These are phyloP conservation scores for Sugiyamaella marilandica DNA, from an alignment of 805 yeast species.

Conservation along the genomic window DNA sequence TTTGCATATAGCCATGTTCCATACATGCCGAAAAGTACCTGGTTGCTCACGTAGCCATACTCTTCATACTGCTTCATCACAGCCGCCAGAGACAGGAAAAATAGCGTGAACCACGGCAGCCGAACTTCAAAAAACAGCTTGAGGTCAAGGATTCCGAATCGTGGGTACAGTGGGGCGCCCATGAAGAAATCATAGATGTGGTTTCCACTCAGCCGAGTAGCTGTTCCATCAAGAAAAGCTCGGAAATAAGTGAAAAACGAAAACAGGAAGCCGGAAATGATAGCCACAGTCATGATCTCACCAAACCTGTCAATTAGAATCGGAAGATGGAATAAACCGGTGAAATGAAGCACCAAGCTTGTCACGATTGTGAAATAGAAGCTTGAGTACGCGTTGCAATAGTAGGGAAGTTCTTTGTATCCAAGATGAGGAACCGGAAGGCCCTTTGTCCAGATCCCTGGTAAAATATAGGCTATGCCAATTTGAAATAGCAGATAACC, in stretches of 20 bases:
- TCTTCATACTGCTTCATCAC: conserved; percentile 73
- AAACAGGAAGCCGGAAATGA: conserved; percentile 66
- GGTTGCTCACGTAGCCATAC: conserved; percentile 76
- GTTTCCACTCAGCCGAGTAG: conserved; percentile 89
- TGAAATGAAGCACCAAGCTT: conserved; percentile 59
- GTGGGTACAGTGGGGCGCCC: conserved; percentile 97
- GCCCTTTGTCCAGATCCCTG: conserved; percentile 94
- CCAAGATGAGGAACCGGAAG: conserved; percentile 82
- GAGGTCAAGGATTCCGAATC: conserved; percentile 86
- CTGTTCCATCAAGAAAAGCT: conserved; percentile 65
- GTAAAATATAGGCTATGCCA: conserved; percentile 71
- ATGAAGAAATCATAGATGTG: conserved; percentile 85
- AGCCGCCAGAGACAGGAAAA: conserved; percentile 69
- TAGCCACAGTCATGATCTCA: conserved; percentile 88
- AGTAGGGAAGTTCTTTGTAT: conserved; percentile 80
- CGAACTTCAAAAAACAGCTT: conserved; percentile 98
- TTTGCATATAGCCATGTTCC: conserved; percentile 96
- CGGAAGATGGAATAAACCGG: conserved; percentile 69
- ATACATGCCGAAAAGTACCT: conserved; percentile 62
- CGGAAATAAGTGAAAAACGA: conserved; percentile 65
- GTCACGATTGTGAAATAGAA: conserved; percentile 64
- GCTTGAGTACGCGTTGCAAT: conserved; percentile 85
- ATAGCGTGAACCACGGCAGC: conserved; percentile 91
- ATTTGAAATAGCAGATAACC: conserved; percentile 66
- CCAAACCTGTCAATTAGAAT: conserved; percentile 80